Conservation (phyloP, 1,139 yeast genomes). For the Kluyveromyces sp. region DNA sequence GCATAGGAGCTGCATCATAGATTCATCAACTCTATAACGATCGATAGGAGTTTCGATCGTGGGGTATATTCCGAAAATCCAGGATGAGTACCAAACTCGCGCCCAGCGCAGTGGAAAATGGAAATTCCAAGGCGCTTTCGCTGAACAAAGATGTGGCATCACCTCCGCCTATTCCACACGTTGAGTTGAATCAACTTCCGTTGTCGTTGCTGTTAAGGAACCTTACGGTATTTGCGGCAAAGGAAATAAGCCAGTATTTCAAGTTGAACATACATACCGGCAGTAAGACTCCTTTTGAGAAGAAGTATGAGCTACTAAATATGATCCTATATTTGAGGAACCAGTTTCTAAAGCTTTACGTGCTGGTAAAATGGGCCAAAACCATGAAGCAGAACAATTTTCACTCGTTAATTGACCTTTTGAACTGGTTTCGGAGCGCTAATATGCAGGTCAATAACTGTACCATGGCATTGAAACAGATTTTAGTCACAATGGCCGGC, state of each 20-base stretch:
- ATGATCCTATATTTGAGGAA: conserved; percentile 66
- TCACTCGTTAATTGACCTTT: conserved; percentile 68
- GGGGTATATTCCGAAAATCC: not conserved
- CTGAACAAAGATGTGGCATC: conserved; percentile 1
- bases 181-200: conserved; percentile 31
- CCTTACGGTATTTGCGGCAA: conserved; percentile 29
- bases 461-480: conserved; percentile 50
- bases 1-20: too few relatives aligned
- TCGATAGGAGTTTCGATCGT: too few relatives aligned
- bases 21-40: too few relatives aligned
- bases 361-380: conserved; percentile 77
- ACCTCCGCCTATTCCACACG: conserved; percentile 30
- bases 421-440: conserved; percentile 83
- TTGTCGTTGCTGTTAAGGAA: conserved; percentile 29
- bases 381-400: conserved; percentile 58
- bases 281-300: conserved; percentile 40
- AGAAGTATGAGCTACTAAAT: conserved; percentile 63
- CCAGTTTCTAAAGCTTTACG: conserved; percentile 76
- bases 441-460: conserved; percentile 61
- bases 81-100: conserved; percentile 3
- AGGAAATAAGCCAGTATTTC: conserved; percentile 31
- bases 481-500: conserved; percentile 61
- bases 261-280: conserved; percentile 27
- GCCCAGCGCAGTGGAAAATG: conserved; percentile 1
- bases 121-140: not conserved